Conservation (phyloP, 2,329 filamentous ascomycete species). For the Juglanconis sp. region DNA sequence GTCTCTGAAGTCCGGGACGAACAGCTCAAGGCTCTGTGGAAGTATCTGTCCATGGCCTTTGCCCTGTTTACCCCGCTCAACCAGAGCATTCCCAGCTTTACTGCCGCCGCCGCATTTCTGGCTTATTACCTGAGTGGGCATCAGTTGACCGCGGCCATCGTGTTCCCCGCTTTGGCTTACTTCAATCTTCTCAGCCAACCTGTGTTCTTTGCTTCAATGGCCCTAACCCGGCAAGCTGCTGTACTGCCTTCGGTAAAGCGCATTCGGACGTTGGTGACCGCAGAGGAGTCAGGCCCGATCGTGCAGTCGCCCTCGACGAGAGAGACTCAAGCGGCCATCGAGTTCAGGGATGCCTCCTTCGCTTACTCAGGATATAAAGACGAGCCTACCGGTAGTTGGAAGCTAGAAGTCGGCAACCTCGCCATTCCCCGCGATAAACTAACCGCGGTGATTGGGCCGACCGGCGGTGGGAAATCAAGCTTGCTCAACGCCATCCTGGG, state of each 20-base stretch:
- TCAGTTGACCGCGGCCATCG: slow-evolving; percentile 4
- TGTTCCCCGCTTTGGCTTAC: slow-evolving; percentile 3
- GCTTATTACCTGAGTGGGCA: background rate
- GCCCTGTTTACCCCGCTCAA: background rate
- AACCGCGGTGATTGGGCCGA: background rate
- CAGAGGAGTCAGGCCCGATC: background rate
- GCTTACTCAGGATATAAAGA: background rate
- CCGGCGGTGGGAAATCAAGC: slow-evolving; percentile 4
- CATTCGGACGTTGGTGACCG: background rate
- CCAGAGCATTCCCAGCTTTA: background rate
- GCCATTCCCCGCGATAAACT: background rate
- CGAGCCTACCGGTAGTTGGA: background rate
- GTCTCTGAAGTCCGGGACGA: background rate
- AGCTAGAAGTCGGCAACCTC: slow-evolving; percentile 3
- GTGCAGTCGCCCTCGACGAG: background rate
- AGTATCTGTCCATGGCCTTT: background rate
- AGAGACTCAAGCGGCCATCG: background rate
- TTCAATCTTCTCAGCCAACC: slow-evolving; percentile 3
- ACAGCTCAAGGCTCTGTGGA: slow-evolving; percentile 5
- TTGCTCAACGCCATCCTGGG: slow-evolving; percentile 5
- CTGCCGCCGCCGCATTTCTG: background rate
- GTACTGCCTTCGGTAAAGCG: background rate
- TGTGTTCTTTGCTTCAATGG: background rate
- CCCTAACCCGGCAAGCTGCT: slow-evolving; percentile 3
- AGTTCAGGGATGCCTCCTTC: background rate